phyloP scores from a whole-genome alignment of 768 basidiomycete species.

The Boletus patriciae region DNA sequence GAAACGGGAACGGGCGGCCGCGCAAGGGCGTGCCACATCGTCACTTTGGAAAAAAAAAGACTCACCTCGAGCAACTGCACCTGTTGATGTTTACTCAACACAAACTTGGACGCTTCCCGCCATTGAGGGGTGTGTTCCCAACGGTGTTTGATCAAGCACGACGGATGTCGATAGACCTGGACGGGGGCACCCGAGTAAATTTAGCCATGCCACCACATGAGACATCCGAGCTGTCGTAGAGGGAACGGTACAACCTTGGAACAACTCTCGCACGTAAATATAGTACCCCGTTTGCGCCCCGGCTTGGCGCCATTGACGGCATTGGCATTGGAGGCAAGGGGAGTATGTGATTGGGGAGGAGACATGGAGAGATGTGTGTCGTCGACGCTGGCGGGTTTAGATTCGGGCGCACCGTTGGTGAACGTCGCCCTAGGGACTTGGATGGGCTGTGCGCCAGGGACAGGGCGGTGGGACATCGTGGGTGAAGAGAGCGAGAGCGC shows the following conservation, averaged over 20 bases:
- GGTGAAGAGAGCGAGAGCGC: constrained; percentile 43
- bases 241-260: constrained; percentile 62
- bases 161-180: constrained; percentile 87
- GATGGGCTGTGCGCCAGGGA: constrained; percentile 14
- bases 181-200: not conserved
- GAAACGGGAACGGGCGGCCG: not conserved
- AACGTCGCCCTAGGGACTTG: not conserved
- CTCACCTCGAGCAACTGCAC: constrained; percentile 90
- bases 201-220: constrained; percentile 7
- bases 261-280: constrained; percentile 92
- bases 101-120: constrained; percentile 88
- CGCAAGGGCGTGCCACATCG: too few species aligned
- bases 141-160: constrained; percentile 94
- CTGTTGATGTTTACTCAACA: constrained; percentile 94
- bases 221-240: constrained; percentile 4
- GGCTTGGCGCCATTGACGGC: constrained; percentile 31
- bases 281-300: constrained; percentile 78
- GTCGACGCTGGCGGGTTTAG: constrained; percentile 15
- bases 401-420: constrained; percentile 5
- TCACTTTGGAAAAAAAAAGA: not conserved
- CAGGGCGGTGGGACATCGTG: constrained; percentile 29
- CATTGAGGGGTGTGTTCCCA: constrained; percentile 98
- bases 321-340: constrained; percentile 11
- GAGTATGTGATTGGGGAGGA: constrained; percentile 5
- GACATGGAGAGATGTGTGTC: constrained; percentile 16